Evolutionary conservation across 2,329 filamentous ascomycete genomes (phyloP), one percentile per base, ranked within the genome.

Genomic region (Coccinonectria pachysandricola): DNA sequence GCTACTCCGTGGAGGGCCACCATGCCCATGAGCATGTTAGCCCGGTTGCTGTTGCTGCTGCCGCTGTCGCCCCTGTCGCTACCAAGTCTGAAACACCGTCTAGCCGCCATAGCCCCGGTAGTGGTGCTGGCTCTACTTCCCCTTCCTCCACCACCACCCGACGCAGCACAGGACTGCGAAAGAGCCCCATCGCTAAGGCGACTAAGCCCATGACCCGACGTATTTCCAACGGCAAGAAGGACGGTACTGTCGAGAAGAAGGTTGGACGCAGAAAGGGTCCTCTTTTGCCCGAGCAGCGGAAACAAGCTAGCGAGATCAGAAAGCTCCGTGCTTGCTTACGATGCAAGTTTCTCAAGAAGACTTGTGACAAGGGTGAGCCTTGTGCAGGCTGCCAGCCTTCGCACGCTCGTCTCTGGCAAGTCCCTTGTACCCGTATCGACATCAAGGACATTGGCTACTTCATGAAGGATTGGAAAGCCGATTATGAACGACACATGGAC

Each of bases 271-370:
- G 88, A 59, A 83, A 83, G 54, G 88, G 88, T 18, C 88, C 88
- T 32, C 72, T 96, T 42, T 70, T 86, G 47, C 86, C 87, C 8
- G 88, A 96, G 56, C 88, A 95, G 64, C 75, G 88, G 43, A 92
- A 94, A 61, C 88, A 95, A 58, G 88, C 88, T 14, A 91, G 87
- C 48, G 88, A 96, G 59, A 96, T 96, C 52, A 77, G 88, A 54
- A 96, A 96, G 60, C 66, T 95, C 45, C 74, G 88, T 50, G 88
- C 88, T 24, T 96, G 88, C 56, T 65, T 96, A 45, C 79, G 88
- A 40, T 96, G 88, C 73, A 95, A 95, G 63, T 96, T 95, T 65
- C 68, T 96, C 54, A 96, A 96, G 72, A 96, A 96, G 72, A 95
- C 88, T 24, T 96, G 88, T 52, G 88, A 96, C 59, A 95, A 92